Evolutionary conservation across 805 yeast genomes (phyloP).

Genomic region (Yamadazyma sp.): DNA sequence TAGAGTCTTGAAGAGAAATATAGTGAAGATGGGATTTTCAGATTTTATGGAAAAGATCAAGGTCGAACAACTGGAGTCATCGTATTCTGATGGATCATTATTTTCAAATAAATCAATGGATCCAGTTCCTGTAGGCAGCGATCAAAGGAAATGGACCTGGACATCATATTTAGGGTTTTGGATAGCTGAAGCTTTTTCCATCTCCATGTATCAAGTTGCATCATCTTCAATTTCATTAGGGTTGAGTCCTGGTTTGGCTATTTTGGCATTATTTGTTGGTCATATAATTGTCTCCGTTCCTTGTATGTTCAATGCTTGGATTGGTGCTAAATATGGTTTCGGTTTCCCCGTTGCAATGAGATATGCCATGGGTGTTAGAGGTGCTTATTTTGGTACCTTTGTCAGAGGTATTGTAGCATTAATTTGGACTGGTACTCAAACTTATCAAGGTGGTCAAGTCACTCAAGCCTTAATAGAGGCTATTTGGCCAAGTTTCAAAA

Average conservation of each 20-base stretch:
- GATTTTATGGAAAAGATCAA: not conserved
- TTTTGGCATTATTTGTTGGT: conserved; percentile 20
- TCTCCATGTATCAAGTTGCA: conserved; percentile 9
- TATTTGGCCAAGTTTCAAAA: conserved; percentile 15
- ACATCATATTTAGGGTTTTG: conserved; percentile 7
- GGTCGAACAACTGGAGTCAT: conserved; percentile 3
- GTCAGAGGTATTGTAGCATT: conserved; percentile 34
- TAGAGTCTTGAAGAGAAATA: no score
- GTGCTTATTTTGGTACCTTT: conserved; percentile 30
- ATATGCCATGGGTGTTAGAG: conserved; percentile 32
- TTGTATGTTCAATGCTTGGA: conserved; percentile 16
- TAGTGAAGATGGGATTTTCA: not conserved
- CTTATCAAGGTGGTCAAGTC: conserved; percentile 34
- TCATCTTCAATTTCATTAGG: conserved; percentile 8
- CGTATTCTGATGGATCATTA: conserved; percentile 4
- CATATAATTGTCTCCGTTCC: conserved; percentile 19
- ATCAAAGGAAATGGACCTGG: conserved; percentile 6
- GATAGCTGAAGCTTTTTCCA: conserved; percentile 12
- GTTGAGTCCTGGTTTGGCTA: conserved; percentile 20
- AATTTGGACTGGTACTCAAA: conserved; percentile 36
- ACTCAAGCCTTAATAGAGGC: conserved; percentile 24
- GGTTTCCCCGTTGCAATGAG: conserved; percentile 37
- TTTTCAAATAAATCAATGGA: conserved; percentile 4
- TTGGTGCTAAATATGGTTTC: conserved; percentile 30
- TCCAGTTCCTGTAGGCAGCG: conserved; percentile 4